Percentiles rank a stretch among this genome's conserved stretches.
These are phyloP conservation scores for Kwoniella dejecticola DNA, from an alignment of 768 basidiomycete genomes.

Conservation along the genomic window DNA sequence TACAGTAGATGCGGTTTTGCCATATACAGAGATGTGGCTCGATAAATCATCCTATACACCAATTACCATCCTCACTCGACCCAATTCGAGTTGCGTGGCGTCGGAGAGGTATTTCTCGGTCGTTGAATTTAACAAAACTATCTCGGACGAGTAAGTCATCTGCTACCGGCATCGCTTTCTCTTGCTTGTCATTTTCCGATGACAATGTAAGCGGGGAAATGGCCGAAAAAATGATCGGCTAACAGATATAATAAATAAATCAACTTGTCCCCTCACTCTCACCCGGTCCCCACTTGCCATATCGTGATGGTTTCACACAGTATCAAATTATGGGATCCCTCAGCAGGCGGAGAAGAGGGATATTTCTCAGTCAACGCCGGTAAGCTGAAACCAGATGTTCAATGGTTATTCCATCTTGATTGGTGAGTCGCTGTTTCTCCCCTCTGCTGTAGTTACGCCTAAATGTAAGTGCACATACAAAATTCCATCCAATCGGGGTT, in stretches of 20 bases:
- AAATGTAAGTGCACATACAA: too few relatives aligned
- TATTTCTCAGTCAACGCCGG: not conserved
- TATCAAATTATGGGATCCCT: slow-evolving; percentile 9
- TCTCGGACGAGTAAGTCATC: not conserved
- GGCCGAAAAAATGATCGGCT: too few relatives aligned
- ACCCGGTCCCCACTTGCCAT: too few relatives aligned
- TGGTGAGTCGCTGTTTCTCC: not conserved
- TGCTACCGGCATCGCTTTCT: not conserved
- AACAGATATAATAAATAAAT: too few relatives aligned
- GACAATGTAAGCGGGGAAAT: too few relatives aligned
- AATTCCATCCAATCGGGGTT: too few relatives aligned
- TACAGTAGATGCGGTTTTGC: too few relatives aligned
- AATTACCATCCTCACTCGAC: not conserved
- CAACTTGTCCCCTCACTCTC: too few relatives aligned
- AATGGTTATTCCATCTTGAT: slow-evolving; percentile 10
- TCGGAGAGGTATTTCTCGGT: slow-evolving; percentile 5
- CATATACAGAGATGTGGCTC: slow-evolving; percentile 6
- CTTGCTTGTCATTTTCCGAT: not conserved
- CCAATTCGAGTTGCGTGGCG: not conserved
- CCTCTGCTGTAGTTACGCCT: too few relatives aligned
- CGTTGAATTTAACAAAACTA: not conserved
- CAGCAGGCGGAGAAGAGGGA: not conserved
- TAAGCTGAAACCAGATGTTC: not conserved
- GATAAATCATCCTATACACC: slow-evolving; percentile 1
- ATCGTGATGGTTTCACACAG: slow-evolving; percentile 7